A percentile compares a stretch with the other conserved stretches of the same genome.
Conservation (phyloP, 2,329 filamentous ascomycete species). For the Epichloe glyceriae region DNA sequence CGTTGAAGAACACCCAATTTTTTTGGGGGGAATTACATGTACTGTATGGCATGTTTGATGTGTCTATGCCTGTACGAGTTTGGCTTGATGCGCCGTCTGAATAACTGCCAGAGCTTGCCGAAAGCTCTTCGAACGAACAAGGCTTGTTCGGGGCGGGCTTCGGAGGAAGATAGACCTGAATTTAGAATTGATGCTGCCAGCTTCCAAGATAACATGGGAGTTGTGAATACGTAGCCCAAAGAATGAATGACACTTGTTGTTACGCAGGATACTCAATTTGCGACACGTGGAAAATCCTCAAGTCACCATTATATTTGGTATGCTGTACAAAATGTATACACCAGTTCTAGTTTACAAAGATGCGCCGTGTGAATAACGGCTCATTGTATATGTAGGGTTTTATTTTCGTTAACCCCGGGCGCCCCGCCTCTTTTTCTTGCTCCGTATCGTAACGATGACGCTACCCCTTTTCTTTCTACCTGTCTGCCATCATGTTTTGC, state of each 20-base stretch:
- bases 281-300: too few relatives aligned
- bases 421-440: background rate
- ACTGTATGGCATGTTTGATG: background rate
- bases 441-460: background rate
- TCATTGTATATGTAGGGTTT: background rate
- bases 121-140: background rate
- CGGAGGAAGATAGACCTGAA: background rate
- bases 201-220: background rate
- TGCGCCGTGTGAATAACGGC: background rate
- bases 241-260: background rate
- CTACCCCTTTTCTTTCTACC: constrained; percentile 31
- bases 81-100: background rate
- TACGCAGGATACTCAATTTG: background rate
- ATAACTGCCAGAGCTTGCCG: background rate
- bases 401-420: background rate
- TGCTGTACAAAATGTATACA: constrained; percentile 2
- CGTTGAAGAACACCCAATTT: background rate
- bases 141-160: too few relatives aligned
- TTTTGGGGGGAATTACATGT: background rate
- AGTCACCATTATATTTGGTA: background rate
- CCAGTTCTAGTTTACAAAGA: constrained; percentile 1
- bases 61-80: background rate
- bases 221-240: background rate
- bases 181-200: background rate
- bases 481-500: constrained; percentile 70